Base-by-base conservation (phyloP, 306 rosid species). In the Purshia tridentata region DNA sequence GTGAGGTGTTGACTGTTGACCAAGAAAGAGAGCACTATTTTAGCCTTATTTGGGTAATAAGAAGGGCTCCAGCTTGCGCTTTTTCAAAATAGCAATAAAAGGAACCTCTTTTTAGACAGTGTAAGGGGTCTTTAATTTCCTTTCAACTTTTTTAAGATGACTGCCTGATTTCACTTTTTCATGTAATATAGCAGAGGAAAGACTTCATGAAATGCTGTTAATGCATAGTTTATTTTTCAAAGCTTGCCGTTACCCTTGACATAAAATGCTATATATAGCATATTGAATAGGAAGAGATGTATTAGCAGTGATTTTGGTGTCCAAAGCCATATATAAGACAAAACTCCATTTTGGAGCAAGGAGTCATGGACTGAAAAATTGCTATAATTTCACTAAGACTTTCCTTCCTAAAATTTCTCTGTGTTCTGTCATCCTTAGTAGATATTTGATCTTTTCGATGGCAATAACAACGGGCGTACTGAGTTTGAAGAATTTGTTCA, bases 401-500 rank as follows among this genome's bases (percentile, higher is more conserved):
- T 19, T 59, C 46, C 40, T 62, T 40, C 66, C 66, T 61, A 39
- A 61, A 15, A 8, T 9, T 16, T 22, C 22, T 52, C 5, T 70
- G 6, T 20, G 4, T 22, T 72, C 55, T 45, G 23, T 19, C 23
- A 57, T 48, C 19, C 35, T 57, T 57, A 15, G 29, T 47, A 88
- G 88, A 76, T 86, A 48, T 90, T 90, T 67, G 86, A 83, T 72
- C 73, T 90, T 78, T 90, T 90, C 75, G 82, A 90, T 56, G 75
- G 76, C 51, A 80, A 84, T 76, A 70, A 14, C 22, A 77, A 86
- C 10, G 88, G 91, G 73, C 79, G 58, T 29, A 88, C 88, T 37
- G 87, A 76, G 41, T 90, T 88, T 51, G 93, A 69, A 46, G 89
- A 90, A 74, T 88, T 90, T 41, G 91, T 90, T 63, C 84, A 80